Evolutionary conservation across 345 rosid species (phyloP).

Genomic region (Populus tremula): DNA sequence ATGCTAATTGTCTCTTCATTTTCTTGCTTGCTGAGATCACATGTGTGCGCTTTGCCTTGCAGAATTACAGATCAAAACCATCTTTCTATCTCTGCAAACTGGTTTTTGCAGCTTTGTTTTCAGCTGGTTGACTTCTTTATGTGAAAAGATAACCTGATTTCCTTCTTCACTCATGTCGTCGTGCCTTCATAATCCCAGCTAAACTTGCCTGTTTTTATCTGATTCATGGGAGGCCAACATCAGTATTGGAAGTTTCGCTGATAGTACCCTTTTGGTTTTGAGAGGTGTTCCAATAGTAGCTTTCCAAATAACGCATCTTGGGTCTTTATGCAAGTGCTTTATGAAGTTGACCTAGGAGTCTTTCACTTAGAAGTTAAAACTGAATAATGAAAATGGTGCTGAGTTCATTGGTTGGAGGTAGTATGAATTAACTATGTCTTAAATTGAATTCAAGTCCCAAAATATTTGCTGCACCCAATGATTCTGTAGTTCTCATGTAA

Average conservation of each 20-base stretch:
- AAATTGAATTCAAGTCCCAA: not conserved
- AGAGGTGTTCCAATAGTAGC: constrained; percentile 45
- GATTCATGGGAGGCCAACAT: constrained; percentile 49
- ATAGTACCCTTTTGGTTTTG: constrained; percentile 30
- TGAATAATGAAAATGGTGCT: not conserved
- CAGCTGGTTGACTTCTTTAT: not conserved
- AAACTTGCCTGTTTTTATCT: constrained; percentile 28
- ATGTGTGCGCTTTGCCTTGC: not conserved
- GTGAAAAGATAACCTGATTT: not conserved
- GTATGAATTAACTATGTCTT: not conserved
- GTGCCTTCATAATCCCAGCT: constrained; percentile 42
- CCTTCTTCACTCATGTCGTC: not conserved
- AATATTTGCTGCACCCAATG: not conserved
- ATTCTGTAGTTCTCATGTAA: not conserved
- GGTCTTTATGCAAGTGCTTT: not conserved
- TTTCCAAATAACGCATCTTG: constrained; percentile 10
- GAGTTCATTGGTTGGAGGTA: not conserved
- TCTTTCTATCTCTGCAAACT: not conserved
- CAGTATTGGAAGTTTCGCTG: constrained; percentile 35
- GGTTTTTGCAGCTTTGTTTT: not conserved
- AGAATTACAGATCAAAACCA: not conserved
- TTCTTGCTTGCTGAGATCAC: not conserved
- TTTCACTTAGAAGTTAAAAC: not conserved
- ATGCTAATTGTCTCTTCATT: not conserved
- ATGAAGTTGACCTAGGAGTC: not conserved